A percentile compares a stretch with the other conserved stretches of the same genome.
phyloP scores from a whole-genome alignment of 805 yeast species.

The Ogataea neopini region DNA sequence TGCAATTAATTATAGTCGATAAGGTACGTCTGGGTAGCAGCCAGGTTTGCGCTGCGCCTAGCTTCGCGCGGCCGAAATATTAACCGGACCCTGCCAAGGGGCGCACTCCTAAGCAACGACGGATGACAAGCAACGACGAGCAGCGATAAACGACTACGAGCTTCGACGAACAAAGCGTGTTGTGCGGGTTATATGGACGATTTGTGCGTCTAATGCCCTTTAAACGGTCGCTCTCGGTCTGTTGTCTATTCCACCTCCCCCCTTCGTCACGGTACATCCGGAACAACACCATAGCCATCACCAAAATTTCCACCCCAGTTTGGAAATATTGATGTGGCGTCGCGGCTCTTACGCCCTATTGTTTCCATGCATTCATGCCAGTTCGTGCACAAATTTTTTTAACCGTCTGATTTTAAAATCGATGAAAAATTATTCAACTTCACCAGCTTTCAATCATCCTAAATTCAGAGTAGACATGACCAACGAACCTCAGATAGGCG shows the following conservation, averaged over 20 bases:
- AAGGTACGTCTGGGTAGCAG: not conserved
- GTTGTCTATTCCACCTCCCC: not conserved
- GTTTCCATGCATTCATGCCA: not conserved
- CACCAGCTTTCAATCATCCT: no score
- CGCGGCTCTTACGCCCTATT: not conserved
- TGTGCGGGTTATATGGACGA: no score
- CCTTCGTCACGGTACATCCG: not conserved
- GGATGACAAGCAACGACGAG: no score
- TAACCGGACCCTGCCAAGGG: not conserved
- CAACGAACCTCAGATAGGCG: conserved; percentile 2
- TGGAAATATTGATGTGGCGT: no score
- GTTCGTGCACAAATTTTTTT: not conserved
- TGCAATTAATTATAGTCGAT: no score
- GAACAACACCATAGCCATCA: no score
- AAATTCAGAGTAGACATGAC: no score
- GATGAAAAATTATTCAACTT: not conserved
- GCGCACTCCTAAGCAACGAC: not conserved
- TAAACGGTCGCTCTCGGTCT: no score
- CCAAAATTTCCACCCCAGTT: no score
- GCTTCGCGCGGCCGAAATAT: conserved; percentile 2
- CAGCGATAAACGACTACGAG: no score
- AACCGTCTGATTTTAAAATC: not conserved
- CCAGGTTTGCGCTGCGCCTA: not conserved
- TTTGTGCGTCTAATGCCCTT: no score
- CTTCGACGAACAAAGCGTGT: no score